A percentile compares a stretch with the other conserved stretches of the same genome.
These are phyloP conservation scores for Amanita muscaria DNA, from an alignment of 768 basidiomycete genomes.

Conservation along the genomic window DNA sequence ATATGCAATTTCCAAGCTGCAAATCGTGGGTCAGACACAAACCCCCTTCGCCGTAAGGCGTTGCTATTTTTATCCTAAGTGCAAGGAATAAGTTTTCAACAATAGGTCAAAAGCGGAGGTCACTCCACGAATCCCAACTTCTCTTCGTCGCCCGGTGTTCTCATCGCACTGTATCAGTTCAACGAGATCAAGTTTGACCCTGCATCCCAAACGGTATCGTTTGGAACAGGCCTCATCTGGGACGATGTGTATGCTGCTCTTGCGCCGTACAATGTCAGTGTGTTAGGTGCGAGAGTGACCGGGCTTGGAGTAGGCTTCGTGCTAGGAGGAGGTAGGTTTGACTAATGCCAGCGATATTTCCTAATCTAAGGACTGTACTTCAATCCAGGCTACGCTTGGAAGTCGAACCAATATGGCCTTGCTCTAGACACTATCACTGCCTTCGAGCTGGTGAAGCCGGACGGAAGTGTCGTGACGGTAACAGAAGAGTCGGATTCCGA, in stretches of 20 bases:
- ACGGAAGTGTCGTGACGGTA: conserved; percentile 24
- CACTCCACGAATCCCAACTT: conserved; percentile 48
- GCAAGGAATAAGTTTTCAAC: not conserved
- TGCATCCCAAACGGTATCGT: conserved; percentile 27
- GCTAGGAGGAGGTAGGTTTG: conserved; percentile 40
- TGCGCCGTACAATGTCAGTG: conserved; percentile 37
- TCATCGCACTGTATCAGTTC: conserved; percentile 47
- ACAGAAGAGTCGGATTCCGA: conserved; percentile 14
- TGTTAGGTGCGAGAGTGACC: conserved; percentile 50
- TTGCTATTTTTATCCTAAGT: not conserved
- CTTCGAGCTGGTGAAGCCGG: conserved; percentile 37
- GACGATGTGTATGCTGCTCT: conserved; percentile 54
- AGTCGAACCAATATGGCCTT: conserved; percentile 40
- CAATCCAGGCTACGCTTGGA: conserved; percentile 37
- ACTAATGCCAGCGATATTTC: not conserved
- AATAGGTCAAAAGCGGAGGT: conserved; percentile 54
- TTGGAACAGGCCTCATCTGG: conserved; percentile 49
- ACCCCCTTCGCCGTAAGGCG: conserved; percentile 2
- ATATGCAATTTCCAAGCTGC: not conserved
- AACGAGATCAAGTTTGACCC: conserved; percentile 34
- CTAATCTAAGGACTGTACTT: not conserved
- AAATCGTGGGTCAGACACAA: not conserved
- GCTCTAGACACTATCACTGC: conserved; percentile 33
- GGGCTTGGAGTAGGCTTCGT: conserved; percentile 54
- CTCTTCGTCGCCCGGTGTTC: conserved; percentile 52